Evolutionary conservation across 1,284 basidiomycete species (phyloP).

Genomic region (Leccinum subspadiceum): DNA sequence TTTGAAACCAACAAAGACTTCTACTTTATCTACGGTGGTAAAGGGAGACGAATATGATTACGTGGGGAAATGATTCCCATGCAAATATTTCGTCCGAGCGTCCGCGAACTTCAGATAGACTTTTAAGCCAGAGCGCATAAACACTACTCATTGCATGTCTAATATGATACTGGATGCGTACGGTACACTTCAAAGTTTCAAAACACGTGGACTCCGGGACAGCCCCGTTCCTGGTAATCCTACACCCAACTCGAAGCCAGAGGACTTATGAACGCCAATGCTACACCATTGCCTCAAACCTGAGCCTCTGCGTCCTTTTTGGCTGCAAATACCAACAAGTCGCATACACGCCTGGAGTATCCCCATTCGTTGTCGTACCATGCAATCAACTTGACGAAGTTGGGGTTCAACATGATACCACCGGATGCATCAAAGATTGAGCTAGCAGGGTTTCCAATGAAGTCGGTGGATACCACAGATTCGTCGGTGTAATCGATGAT

Average conservation of each 20-base stretch:
- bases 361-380: constrained; percentile 99
- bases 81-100: background rate
- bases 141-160: constrained; percentile 2
- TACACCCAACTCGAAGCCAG: constrained; percentile 16
- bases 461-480: constrained; percentile 92
- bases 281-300: constrained; percentile 13
- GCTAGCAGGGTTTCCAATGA: constrained; percentile 76
- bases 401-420: constrained; percentile 90
- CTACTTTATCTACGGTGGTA: no score
- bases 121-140: background rate
- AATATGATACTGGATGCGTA: constrained; percentile 8
- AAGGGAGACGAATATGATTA: no score
- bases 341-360: constrained; percentile 93
- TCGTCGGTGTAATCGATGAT: constrained; percentile 97
- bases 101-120: background rate
- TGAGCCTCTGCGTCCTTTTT: constrained; percentile 55
- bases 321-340: constrained; percentile 85
- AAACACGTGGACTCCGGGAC: background rate
- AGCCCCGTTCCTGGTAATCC: constrained; percentile 7
- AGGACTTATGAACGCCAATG: background rate
- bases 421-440: constrained; percentile 92
- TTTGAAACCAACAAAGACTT: background rate
- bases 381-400: constrained; percentile 94
- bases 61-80: no score
- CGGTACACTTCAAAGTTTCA: constrained; percentile 12